These are phyloP conservation scores for Fusarium tuaranense DNA, from an alignment of 2,329 filamentous ascomycete genomes.

Conservation along the genomic window DNA sequence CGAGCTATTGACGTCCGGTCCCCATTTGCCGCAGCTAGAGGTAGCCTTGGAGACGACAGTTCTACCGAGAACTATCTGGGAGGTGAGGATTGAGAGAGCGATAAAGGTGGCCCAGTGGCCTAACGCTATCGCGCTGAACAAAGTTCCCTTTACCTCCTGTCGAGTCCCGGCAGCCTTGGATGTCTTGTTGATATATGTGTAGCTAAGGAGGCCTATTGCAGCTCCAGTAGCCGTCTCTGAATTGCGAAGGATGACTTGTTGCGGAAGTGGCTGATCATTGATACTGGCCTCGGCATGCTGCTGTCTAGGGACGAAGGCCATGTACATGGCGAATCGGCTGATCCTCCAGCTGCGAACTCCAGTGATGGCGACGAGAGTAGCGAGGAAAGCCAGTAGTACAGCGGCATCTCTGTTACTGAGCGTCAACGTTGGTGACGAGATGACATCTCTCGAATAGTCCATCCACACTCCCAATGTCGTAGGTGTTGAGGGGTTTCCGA, in stretches of 20 bases:
- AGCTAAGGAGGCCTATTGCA: background rate
- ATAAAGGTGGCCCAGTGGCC: background rate
- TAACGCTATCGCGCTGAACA: background rate
- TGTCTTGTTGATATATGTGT: background rate
- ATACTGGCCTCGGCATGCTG: background rate
- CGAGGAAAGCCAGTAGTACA: background rate
- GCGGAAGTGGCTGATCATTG: background rate
- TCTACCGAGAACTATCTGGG: background rate
- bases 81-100: background rate
- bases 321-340: background rate
- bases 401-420: conserved; percentile 1
- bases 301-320: background rate
- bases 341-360: conserved; percentile 5
- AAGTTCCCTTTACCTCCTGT: background rate
- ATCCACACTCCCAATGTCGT: background rate
- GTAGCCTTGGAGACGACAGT: background rate
- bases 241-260: background rate
- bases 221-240: background rate
- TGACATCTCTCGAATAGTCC: background rate
- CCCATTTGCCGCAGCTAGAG: background rate
- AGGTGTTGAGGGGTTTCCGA: background rate
- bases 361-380: background rate
- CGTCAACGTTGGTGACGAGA: background rate
- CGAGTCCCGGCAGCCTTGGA: background rate
- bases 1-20: background rate